phyloP scores from a whole-genome alignment of 768 basidiomycete species.

The Xerocomellus amylosporus region DNA sequence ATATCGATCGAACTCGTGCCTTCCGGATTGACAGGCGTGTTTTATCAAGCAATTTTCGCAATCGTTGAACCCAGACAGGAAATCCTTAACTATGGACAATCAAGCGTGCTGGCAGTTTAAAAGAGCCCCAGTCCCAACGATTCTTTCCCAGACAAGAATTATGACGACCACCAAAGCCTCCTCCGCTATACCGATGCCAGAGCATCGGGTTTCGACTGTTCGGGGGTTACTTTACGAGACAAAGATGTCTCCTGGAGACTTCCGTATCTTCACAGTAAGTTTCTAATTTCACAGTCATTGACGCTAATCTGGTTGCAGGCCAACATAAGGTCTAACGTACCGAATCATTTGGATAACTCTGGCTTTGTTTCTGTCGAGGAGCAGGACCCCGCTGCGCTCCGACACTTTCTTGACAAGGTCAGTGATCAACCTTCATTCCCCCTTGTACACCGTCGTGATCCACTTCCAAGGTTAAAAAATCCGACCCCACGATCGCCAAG shows the following conservation, averaged over 20 bases:
- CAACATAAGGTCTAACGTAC: not conserved
- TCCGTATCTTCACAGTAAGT: conserved; percentile 10
- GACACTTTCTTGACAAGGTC: conserved; percentile 16
- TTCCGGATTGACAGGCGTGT: not conserved
- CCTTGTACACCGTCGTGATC: not conserved
- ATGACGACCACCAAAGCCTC: not conserved
- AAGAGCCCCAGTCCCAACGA: not conserved
- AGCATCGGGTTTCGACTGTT: not conserved
- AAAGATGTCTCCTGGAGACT: not conserved
- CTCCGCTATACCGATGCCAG: not conserved
- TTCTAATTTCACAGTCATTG: not conserved
- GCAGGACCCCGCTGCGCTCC: conserved; percentile 7
- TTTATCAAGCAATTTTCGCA: not conserved
- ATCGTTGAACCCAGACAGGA: conserved; percentile 1
- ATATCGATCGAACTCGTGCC: conserved; percentile 17
- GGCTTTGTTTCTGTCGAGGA: conserved; percentile 3
- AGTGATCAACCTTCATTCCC: not conserved
- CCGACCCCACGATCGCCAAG: conserved; percentile 7
- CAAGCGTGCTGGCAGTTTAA: conserved; percentile 4
- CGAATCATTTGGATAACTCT: not conserved
- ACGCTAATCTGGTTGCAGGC: not conserved
- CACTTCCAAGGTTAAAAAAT: conserved; percentile 8
- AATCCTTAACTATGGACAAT: conserved; percentile 4
- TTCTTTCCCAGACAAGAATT: not conserved
- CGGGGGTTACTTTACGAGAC: not conserved